A percentile compares a stretch with the other conserved stretches of the same genome.
Evolutionary conservation across 164 flowering plant genomes (phyloP).

Genomic region (Vitis cinerea): DNA sequence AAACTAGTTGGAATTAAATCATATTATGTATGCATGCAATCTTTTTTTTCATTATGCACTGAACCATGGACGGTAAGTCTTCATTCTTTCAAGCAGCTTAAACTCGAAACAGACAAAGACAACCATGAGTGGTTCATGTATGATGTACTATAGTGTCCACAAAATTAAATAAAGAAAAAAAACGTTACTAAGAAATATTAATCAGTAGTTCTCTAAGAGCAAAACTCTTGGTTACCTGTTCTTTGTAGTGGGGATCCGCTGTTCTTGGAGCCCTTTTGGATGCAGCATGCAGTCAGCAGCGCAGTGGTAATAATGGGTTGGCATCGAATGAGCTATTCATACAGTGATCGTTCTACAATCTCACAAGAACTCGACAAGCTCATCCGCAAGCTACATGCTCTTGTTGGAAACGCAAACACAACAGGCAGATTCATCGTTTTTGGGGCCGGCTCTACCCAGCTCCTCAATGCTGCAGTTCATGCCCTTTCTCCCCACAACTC

Average conservation of each 20-base stretch:
- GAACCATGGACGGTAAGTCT: too few relatives aligned
- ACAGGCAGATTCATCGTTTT: slow-evolving; percentile 48
- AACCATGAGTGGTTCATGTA: too few relatives aligned
- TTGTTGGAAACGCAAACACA: slow-evolving; percentile 53
- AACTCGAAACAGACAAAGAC: too few relatives aligned
- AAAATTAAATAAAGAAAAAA: too few relatives aligned
- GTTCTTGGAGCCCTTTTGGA: slow-evolving; percentile 78
- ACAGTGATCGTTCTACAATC: slow-evolving; percentile 13
- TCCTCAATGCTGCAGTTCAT: slow-evolving; percentile 59
- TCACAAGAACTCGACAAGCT: slow-evolving; percentile 40
- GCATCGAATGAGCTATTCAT: slow-evolving; percentile 64
- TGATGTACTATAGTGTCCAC: too few relatives aligned
- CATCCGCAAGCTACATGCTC: slow-evolving; percentile 43
- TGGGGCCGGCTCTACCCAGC: slow-evolving; percentile 76
- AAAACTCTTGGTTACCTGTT: too few relatives aligned
- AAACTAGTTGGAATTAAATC: too few relatives aligned
- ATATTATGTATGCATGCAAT: too few relatives aligned
- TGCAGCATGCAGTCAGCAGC: slow-evolving; percentile 37
- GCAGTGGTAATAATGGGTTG: slow-evolving; percentile 57
- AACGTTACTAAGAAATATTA: too few relatives aligned
- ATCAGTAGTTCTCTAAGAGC: too few relatives aligned
- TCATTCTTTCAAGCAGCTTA: too few relatives aligned
- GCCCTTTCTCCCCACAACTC: slow-evolving; percentile 43
- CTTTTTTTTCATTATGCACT: too few relatives aligned
- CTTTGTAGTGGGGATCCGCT: slow-evolving; percentile 61